These are phyloP conservation scores for Saitozyma podzolica DNA, from an alignment of 768 basidiomycete genomes.

Conservation along the genomic window DNA sequence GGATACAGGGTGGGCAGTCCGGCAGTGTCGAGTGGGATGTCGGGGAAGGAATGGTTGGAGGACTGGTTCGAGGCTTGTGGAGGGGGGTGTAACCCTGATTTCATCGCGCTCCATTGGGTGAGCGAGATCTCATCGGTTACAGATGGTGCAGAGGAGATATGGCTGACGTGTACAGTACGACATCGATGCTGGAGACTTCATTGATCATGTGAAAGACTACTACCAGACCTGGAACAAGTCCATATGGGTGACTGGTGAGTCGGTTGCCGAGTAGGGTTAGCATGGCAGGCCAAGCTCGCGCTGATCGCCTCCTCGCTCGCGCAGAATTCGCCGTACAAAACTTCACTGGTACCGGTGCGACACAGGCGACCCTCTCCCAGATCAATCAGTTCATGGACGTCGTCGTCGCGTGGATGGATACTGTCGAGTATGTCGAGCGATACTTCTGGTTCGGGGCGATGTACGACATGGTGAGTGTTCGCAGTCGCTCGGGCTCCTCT, in stretches of 20 bases:
- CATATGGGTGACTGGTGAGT: constrained; percentile 61
- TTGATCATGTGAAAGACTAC: constrained; percentile 59
- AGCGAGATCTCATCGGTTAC: constrained; percentile 2
- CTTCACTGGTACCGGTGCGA: constrained; percentile 21
- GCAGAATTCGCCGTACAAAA: constrained; percentile 21
- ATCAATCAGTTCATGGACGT: constrained; percentile 59
- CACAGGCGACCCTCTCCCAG: constrained; percentile 58
- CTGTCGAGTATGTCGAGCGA: constrained; percentile 60
- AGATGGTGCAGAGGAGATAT: not conserved
- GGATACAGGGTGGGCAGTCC: constrained; percentile 61
- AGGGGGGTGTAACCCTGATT: constrained; percentile 61
- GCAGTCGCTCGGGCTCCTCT: not conserved
- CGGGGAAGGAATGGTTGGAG: constrained; percentile 61
- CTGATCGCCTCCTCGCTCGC: not conserved
- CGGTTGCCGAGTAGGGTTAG: not conserved
- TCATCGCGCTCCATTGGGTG: constrained; percentile 60
- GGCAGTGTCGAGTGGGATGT: constrained; percentile 59
- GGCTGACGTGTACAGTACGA: constrained; percentile 59
- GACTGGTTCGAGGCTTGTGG: constrained; percentile 60
- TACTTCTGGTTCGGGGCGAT: constrained; percentile 67
- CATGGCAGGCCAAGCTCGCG: too few relatives aligned
- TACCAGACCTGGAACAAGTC: constrained; percentile 60
- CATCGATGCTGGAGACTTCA: constrained; percentile 60
- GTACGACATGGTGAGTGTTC: constrained; percentile 56
- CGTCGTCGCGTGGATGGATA: constrained; percentile 62